Base-by-base conservation (phyloP, 371 early-diverging fungal species). In the Mucor plumbeus region DNA sequence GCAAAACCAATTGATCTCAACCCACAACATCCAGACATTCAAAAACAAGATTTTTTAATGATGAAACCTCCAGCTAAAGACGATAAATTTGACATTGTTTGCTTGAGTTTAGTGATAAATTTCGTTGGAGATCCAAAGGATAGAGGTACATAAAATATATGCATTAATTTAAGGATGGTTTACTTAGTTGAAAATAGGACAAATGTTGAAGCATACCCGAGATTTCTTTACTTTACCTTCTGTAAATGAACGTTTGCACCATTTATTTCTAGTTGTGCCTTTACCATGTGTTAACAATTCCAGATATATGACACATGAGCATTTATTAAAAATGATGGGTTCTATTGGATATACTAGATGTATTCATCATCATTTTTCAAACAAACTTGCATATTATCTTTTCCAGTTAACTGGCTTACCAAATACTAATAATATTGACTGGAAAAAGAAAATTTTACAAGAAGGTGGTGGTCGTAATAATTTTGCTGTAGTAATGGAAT, bases 51-150 rank as follows among this genome's bases (percentile, higher is more conserved):
- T 67, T 94, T 95, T 73, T 75, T 97, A 38, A 83, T 87, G 44
- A 87, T 92, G 77, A 55, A 44, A 14, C 63, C 62, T 6, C 79
- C 86, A 7, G 48, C 83, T 0, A 50, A 54, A 8, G 58, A 43
- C 17, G 34, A 72, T 0, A 83, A 77, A 8, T 97, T 90, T 73
- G 86, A 97, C 63, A 85, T 93, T n/a, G 81, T 97, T 0, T 92
- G 93, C 63, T 79, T 97, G 15, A 91, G 91, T 35, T 78, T 96
- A 5, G 97, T 97, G 0, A 88, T 97, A 54, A 97, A 97, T 70
- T 97, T 97, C 85, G 92, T 94, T 0, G 91, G 90, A 3, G 93
- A 94, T 76, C 88, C 91, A 1, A 80, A 65, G n/a, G 81, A 84
- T 47, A 76, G 96, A 72, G 95, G 95, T 74, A 85, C 47, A 4